Evolutionary conservation across 139 green algal species (phyloP), one percentile per base, ranked within the genome.

Genomic region (Chlamydomonas incerta): DNA sequence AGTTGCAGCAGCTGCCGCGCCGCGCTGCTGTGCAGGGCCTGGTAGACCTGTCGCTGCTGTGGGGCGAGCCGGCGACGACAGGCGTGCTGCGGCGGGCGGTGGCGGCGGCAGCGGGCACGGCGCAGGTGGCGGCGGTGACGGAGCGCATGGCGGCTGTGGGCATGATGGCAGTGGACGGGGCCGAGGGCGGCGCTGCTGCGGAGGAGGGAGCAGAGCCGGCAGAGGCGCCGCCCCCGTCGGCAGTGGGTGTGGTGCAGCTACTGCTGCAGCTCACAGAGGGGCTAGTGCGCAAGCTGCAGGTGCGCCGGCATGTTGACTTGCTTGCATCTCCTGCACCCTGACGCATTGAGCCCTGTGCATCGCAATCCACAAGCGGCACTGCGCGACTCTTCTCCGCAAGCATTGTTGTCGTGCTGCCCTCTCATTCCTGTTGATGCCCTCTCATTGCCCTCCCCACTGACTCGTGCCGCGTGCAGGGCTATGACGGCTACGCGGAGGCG

Each of bases 41-140:
- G 70, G 33, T 83, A 29, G 76, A 83, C 76, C 76, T 83, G 63
- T 63, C 63, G 5, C n/a, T 73, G 17, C 63, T 47, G 4, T 83
- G 76, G 76, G 76, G 76, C 63, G 63, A 71, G 60, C 62, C 62
- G 21, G 55, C 41, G 41, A 28, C 74, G 46, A 57, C 57, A 41
- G 41, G 17, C 24, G 76, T 55, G 58, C 58, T 82, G 74, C 14
- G 14, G 74, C 11, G 20, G 11, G 74, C 58, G 24, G 74, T 60
- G 58, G 55, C 21, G 23, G 74, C 55, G n/a, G 74, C 55, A 20
- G 74, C 74, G 6, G 23, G 52, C 20, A 35, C 50, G 33, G 29
- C 14, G 33, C 31, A 33, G 4, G 57, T 82, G 34, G 57, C 72
- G 6, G 74, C 35, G 29, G 55, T 82, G 3, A 72, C 74, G 35